These are phyloP conservation scores for Zygotorulaspora sp. DNA, from an alignment of 805 yeast species.

Conservation along the genomic window DNA sequence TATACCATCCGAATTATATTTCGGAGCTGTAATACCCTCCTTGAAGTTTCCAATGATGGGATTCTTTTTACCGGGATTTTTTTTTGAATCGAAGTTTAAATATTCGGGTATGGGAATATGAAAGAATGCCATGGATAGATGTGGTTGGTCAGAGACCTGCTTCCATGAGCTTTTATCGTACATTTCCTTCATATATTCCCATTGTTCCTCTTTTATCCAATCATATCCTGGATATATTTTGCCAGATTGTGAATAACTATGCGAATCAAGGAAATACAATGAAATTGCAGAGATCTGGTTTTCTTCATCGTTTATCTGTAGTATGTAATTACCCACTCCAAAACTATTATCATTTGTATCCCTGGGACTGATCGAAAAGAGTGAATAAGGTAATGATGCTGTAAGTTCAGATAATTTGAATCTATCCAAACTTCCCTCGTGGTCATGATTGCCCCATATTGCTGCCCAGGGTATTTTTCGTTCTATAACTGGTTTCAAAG, in stretches of 20 bases:
- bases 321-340: slow-evolving; percentile 80
- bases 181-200: slow-evolving; percentile 48
- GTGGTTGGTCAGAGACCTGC: slow-evolving; percentile 38
- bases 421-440: slow-evolving; percentile 68
- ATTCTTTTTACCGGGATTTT: slow-evolving; percentile 26
- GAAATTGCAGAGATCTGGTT: slow-evolving; percentile 45
- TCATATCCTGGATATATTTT: slow-evolving; percentile 76
- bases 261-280: slow-evolving; percentile 80
- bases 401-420: slow-evolving; percentile 55
- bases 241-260: slow-evolving; percentile 65
- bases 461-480: slow-evolving; percentile 78
- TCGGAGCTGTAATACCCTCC: slow-evolving; percentile 80
- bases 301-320: slow-evolving; percentile 45
- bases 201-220: slow-evolving; percentile 70
- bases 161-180: slow-evolving; percentile 30
- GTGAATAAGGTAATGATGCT: slow-evolving; percentile 59
- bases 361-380: slow-evolving; percentile 58
- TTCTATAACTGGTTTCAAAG: slow-evolving; percentile 60
- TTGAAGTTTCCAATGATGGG: slow-evolving; percentile 55
- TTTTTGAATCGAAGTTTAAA: slow-evolving; percentile 40
- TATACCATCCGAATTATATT: slow-evolving; percentile 62
- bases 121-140: slow-evolving; percentile 81
- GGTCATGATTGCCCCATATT: slow-evolving; percentile 92
- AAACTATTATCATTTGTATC: slow-evolving; percentile 43
- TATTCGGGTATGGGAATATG: slow-evolving; percentile 93